These are phyloP conservation scores for Miscanthus lutarioriparius DNA, from an alignment of 176 grass and related monocot genomes.

Conservation along the genomic window DNA sequence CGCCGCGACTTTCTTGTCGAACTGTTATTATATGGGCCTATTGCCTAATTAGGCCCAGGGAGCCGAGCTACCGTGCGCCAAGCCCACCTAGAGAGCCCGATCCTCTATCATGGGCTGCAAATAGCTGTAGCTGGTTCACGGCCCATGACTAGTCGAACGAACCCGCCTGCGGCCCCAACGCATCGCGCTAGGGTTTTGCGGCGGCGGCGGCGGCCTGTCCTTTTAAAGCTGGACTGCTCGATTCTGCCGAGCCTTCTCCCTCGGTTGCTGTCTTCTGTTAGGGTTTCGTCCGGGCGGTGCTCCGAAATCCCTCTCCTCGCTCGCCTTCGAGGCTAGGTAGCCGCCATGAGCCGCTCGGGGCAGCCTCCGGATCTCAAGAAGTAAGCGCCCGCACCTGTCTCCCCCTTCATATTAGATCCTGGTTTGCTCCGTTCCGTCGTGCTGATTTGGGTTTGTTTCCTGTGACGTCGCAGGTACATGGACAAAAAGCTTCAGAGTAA, in stretches of 20 bases:
- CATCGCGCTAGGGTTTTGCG: conserved; percentile 40
- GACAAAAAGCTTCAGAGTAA: conserved; percentile 97
- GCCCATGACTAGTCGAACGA: background rate
- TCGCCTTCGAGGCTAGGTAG: background rate
- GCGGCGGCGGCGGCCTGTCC: background rate
- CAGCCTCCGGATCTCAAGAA: conserved; percentile 99
- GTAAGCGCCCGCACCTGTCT: conserved; percentile 24
- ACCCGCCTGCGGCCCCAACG: background rate
- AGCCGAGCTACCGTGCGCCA: background rate
- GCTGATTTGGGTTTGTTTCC: conserved; percentile 13
- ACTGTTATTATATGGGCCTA: background rate
- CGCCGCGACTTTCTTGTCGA: background rate
- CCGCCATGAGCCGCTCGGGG: conserved; percentile 76
- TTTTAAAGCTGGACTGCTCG: conserved; percentile 2
- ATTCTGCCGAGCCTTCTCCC: background rate
- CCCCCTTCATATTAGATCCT: background rate
- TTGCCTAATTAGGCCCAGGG: background rate
- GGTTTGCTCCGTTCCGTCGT: background rate
- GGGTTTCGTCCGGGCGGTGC: conserved; percentile 14
- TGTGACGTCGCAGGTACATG: conserved; percentile 68
- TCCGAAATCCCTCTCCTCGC: background rate
- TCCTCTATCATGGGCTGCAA: background rate
- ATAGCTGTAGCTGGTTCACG: background rate
- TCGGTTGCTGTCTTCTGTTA: background rate
- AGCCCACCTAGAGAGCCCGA: background rate